A percentile compares a stretch with the other conserved stretches of the same genome.
Evolutionary conservation across 1,139 yeast genomes (phyloP).

Genomic region (Yamadazyma sp.): DNA sequence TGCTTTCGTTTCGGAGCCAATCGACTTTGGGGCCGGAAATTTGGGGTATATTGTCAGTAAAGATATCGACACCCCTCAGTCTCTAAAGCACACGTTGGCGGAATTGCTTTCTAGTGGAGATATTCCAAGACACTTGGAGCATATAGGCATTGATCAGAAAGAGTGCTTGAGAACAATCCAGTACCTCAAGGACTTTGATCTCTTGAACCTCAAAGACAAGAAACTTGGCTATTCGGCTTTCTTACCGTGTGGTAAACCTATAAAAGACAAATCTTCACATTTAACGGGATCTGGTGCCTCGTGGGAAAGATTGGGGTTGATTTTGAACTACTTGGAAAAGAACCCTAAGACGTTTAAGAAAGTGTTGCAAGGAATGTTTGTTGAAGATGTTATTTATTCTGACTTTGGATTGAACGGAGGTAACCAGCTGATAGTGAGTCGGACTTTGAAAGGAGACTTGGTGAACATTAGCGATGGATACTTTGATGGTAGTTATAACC

Average conservation of each 20-base stretch:
- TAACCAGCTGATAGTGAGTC: slow-evolving; percentile 22
- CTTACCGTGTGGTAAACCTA: slow-evolving; percentile 62
- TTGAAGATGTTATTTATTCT: slow-evolving; percentile 68
- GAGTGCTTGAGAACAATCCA: slow-evolving; percentile 39
- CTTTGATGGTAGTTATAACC: slow-evolving; percentile 26
- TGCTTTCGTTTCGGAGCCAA: slow-evolving; percentile 47
- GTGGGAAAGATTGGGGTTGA: slow-evolving; percentile 69
- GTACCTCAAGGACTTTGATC: slow-evolving; percentile 29
- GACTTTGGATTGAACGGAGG: slow-evolving; percentile 43
- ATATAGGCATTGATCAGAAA: slow-evolving; percentile 32
- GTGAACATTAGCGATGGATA: slow-evolving; percentile 22
- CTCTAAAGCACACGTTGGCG: slow-evolving; percentile 38
- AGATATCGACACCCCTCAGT: slow-evolving; percentile 40
- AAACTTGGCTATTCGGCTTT: slow-evolving; percentile 70
- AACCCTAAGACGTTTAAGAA: slow-evolving; percentile 51
- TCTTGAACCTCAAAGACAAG: slow-evolving; percentile 47
- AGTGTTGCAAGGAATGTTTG: slow-evolving; percentile 57
- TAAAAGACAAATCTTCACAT: slow-evolving; percentile 4
- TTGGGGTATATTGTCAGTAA: slow-evolving; percentile 64
- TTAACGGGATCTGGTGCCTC: slow-evolving; percentile 22
- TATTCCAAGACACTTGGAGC: slow-evolving; percentile 29
- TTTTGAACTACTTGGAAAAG: slow-evolving; percentile 55
- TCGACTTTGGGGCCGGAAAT: slow-evolving; percentile 49
- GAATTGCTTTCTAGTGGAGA: slow-evolving; percentile 39
- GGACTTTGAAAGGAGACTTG: slow-evolving; percentile 39